A percentile compares a stretch with the other conserved stretches of the same genome.
Evolutionary conservation across 257 asterid genomes (phyloP).

Genomic region (Sherardia arvensis): DNA sequence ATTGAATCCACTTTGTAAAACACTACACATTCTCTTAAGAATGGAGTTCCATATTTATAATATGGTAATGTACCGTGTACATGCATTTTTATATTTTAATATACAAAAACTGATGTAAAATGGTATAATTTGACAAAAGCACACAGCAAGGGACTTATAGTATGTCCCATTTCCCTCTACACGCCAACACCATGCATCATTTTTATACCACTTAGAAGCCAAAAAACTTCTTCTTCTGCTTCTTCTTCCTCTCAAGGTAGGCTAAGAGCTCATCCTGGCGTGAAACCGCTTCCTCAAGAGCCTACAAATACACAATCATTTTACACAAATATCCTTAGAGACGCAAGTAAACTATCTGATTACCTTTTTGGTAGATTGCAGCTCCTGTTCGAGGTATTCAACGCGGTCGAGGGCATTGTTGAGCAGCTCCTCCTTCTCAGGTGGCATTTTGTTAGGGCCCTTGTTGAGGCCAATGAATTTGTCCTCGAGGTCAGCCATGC

Average conservation of each 20-base stretch:
- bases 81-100: background rate
- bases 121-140: background rate
- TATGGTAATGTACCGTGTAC: background rate
- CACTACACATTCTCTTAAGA: slow-evolving; percentile 4
- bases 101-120: slow-evolving; percentile 9
- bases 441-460: slow-evolving; percentile 56
- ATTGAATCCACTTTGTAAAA: background rate
- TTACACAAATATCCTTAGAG: too few species aligned
- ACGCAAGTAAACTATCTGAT: background rate
- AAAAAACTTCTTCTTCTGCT: slow-evolving; percentile 70
- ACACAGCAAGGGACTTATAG: background rate
- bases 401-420: slow-evolving; percentile 55
- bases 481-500: slow-evolving; percentile 85
- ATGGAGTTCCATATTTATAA: background rate
- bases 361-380: slow-evolving; percentile 74
- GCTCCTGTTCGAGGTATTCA: slow-evolving; percentile 71
- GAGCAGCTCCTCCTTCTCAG: slow-evolving; percentile 77
- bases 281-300: slow-evolving; percentile 57
- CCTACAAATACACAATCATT: slow-evolving; percentile 25
- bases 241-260: slow-evolving; percentile 75
- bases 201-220: slow-evolving; percentile 33
- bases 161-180: background rate
- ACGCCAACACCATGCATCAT: background rate
- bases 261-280: slow-evolving; percentile 69
- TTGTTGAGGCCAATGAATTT: slow-evolving; percentile 36